Conservation (phyloP, 768 basidiomycete genomes). For the Gymnopilus dilepis region DNA sequence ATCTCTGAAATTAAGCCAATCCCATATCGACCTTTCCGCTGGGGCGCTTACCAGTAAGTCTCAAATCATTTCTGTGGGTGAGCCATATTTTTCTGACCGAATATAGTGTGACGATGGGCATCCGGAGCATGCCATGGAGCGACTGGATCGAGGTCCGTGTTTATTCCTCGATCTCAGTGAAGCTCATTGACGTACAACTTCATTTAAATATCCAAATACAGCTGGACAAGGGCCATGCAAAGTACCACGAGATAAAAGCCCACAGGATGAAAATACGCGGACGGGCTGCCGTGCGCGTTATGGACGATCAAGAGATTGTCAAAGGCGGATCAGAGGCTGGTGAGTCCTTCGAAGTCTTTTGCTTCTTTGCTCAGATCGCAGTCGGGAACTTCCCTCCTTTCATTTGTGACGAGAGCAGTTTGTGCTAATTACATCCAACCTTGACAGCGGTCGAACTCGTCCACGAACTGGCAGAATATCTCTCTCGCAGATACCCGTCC, state of each 20-base stretch:
- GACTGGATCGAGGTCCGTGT: conserved; percentile 72
- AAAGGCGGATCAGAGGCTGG: conserved; percentile 44
- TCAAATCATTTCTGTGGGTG: neutral
- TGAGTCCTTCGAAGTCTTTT: no score
- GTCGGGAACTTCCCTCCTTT: neutral
- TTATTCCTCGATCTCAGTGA: conserved; percentile 4
- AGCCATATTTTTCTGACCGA: neutral
- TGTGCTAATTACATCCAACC: neutral
- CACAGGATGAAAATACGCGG: conserved; percentile 60
- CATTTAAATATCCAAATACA: conserved; percentile 31
- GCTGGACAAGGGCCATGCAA: conserved; percentile 62
- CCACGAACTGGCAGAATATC: conserved; percentile 71
- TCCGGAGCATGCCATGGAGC: conserved; percentile 68
- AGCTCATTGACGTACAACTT: neutral
- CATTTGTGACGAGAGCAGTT: neutral
- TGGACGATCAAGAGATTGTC: conserved; percentile 46
- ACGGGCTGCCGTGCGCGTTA: conserved; percentile 49
- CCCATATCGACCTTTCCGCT: conserved; percentile 69
- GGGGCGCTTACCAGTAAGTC: conserved; percentile 67
- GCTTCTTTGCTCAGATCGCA: neutral
- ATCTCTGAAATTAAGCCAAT: conserved; percentile 56
- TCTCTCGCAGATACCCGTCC: conserved; percentile 63
- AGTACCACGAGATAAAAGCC: conserved; percentile 62
- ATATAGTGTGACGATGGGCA: conserved; percentile 69
- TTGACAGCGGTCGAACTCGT: conserved; percentile 64